Evolutionary conservation across 2,329 filamentous ascomycete species (phyloP).

Genomic region (Didymella sp.): DNA sequence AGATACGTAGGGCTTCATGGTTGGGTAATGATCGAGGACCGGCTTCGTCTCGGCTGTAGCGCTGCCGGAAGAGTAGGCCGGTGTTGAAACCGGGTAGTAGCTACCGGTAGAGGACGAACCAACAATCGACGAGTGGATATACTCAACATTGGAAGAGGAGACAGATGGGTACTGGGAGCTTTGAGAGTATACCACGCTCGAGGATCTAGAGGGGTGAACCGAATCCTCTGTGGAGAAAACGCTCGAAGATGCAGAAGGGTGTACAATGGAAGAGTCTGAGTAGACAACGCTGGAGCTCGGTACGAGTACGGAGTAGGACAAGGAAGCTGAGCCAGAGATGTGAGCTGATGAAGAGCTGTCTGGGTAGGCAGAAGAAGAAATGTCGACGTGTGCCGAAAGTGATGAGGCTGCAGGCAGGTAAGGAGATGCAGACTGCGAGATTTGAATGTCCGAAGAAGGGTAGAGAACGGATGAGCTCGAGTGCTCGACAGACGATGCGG

Average conservation of each 20-base stretch:
- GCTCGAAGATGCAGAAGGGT: neutral
- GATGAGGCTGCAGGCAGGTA: neutral
- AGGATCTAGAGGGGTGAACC: neutral
- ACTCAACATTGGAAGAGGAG: neutral
- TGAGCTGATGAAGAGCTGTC: neutral
- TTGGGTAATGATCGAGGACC: neutral
- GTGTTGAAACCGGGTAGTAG: neutral
- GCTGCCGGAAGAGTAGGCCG: neutral
- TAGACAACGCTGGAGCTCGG: neutral
- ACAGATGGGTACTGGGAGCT: neutral
- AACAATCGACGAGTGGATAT: neutral
- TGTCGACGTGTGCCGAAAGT: neutral
- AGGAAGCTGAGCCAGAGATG: neutral
- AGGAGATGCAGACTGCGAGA: neutral
- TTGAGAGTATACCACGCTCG: neutral
- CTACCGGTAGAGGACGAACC: neutral
- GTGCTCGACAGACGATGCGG: neutral
- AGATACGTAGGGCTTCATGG: neutral
- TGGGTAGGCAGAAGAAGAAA: neutral
- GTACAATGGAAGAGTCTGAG: neutral
- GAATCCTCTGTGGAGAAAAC: neutral
- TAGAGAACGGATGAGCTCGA: neutral
- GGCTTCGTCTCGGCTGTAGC: neutral
- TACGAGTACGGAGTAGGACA: neutral
- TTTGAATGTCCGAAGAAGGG: neutral